Evolutionary conservation across 2,329 filamentous ascomycete species (phyloP), one percentile per base, ranked within the genome.

Genomic region (Fusarium xyrophilum): DNA sequence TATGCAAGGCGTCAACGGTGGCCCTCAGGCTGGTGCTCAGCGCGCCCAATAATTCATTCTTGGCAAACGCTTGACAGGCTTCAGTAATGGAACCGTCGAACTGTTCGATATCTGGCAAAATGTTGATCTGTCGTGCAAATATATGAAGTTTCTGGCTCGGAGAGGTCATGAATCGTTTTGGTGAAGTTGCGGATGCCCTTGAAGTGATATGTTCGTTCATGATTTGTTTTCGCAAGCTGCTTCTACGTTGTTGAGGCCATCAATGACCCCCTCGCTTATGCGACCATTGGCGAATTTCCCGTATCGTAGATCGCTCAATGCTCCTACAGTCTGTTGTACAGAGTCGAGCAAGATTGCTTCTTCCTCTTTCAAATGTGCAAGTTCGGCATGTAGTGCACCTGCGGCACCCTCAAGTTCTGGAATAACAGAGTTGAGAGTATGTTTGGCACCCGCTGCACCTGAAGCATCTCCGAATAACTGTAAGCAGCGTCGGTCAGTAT

Each of bases 301-400:
- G 74, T 96, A 95, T 46, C 92, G 88, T 57, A 97, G 83, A 78
- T 96, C 92, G 77, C 93, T 96, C 76, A 97, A 81, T 48, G 86
- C 88, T 33, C 90, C 90, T 19, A 96, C 85, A 0, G 85, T 89
- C 58, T 88, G 84, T 68, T 85, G 84, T 53, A 96, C 85, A 14
- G 87, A 85, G 7, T 85, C 82, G 9, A 91, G 78, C 6, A 93
- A 80, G 3, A 77, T 76, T 1, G 83, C 82, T 55, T 91, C 88
- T 69, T 95, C 90, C 35, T 85, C 81, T 70, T 92, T 86, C 7
- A 94, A 82, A 39, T 81, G 82, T 60, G 83, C 81, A 57, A 95
- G 87, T 74, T 96, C 90, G 23, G 83, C 83, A 73, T 93, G 87
- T 30, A 97, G 80, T 62, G 88, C 86, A 19, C 81, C 78, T 40